phyloP scores from a whole-genome alignment of 2,329 filamentous ascomycete species.

The Fusarium sarcochroum region DNA sequence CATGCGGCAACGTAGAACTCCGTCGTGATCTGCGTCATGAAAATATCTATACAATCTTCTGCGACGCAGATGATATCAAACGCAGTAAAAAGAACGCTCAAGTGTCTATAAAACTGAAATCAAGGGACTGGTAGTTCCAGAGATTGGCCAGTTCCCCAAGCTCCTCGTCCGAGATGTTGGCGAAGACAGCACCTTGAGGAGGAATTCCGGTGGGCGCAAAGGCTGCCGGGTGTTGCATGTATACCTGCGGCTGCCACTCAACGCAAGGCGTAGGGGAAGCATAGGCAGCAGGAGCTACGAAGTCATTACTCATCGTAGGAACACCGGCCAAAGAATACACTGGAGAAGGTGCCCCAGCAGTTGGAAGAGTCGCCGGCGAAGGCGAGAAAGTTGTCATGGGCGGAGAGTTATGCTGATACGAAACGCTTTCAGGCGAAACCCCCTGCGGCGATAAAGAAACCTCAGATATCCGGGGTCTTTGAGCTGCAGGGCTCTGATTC shows the following conservation, averaged over 20 bases:
- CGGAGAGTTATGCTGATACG: slow-evolving; percentile 19
- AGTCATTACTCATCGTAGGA: not conserved
- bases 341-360: slow-evolving; percentile 17
- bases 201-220: slow-evolving; percentile 20
- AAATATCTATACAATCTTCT: not conserved
- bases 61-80: not conserved
- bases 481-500: slow-evolving; percentile 12
- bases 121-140: slow-evolving; percentile 54
- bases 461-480: slow-evolving; percentile 24
- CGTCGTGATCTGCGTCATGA: not conserved
- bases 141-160: slow-evolving; percentile 52
- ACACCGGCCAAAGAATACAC: slow-evolving; percentile 19
- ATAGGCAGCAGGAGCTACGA: slow-evolving; percentile 12
- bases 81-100: not conserved
- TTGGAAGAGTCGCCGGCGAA: not conserved
- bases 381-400: slow-evolving; percentile 13
- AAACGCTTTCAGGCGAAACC: slow-evolving; percentile 3
- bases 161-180: slow-evolving; percentile 51
- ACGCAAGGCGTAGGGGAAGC: slow-evolving; percentile 12
- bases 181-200: slow-evolving; percentile 42
- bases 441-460: slow-evolving; percentile 6
- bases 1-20: not conserved
- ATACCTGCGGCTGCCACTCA: slow-evolving; percentile 37
- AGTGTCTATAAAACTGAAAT: slow-evolving; percentile 50
- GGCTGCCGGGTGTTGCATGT: slow-evolving; percentile 13